phyloP scores from a whole-genome alignment of 495 filamentous ascomycete genomes.

The Neurospora sp. region DNA sequence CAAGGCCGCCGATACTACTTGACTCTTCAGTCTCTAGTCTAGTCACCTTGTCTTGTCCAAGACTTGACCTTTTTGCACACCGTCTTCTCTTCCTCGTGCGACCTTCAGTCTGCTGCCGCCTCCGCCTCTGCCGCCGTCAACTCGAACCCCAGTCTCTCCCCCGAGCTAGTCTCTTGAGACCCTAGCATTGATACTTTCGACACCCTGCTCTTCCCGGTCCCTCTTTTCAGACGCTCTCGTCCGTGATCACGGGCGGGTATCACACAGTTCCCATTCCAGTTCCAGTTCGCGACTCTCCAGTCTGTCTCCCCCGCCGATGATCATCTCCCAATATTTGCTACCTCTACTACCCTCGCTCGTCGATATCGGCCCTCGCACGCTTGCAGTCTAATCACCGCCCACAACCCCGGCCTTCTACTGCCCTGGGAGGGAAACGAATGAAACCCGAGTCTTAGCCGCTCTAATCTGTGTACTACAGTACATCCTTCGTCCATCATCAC shows the following conservation, averaged over 20 bases:
- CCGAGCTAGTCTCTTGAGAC: neutral
- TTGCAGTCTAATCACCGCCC: neutral
- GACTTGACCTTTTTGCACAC: neutral
- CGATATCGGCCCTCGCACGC: neutral
- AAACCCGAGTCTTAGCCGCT: constrained; percentile 37
- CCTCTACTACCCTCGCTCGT: neutral
- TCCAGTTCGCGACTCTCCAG: neutral
- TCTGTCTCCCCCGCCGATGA: neutral
- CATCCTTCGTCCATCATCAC: constrained; percentile 5
- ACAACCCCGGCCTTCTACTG: neutral
- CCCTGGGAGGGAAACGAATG: constrained; percentile 25
- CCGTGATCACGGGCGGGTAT: neutral
- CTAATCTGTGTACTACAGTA: constrained; percentile 26
- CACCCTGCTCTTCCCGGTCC: neutral
- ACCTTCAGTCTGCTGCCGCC: constrained; percentile 5
- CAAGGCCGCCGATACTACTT: neutral
- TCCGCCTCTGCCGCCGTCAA: constrained; percentile 7
- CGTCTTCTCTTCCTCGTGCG: constrained; percentile 8
- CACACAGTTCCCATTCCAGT: neutral
- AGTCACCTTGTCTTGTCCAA: neutral
- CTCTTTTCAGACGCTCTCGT: neutral
- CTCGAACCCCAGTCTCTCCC: neutral
- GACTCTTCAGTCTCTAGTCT: neutral
- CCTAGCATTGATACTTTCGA: neutral
- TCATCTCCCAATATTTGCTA: neutral